Evolutionary conservation across 306 rosid genomes (phyloP), one percentile per base, ranked within the genome.

Genomic region (Lithocarpus polystachyus): DNA sequence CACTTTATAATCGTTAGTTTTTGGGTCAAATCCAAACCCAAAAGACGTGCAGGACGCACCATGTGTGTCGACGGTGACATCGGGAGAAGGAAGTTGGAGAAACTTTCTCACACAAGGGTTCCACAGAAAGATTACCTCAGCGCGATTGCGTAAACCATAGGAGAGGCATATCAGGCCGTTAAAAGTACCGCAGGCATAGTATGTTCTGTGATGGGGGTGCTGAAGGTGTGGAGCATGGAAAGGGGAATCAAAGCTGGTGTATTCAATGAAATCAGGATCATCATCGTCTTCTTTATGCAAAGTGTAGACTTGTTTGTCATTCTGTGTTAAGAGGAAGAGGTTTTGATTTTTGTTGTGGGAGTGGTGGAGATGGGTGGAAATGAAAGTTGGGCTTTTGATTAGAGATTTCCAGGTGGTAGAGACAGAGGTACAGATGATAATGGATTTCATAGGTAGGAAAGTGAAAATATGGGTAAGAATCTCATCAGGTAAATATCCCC

Each of bases 1-100:
- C 0, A 83, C 75, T 65, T 79, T 83, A n/a, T 56, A 79, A 17
- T 79, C 84, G 7, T n/a, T 11, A 0, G 17, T 64, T 2, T 1
- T 15, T 2, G 81, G 33, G 56, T 84, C 87, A 26, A 83, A 83
- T n/a, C 72, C 81, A 23, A 83, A 75, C 18, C 57, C 83, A 17
- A 79, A 18, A n/a, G 10, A 43, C 37, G 6, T 1, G 2, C 3
- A 1, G 6, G 1, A 5, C 37, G 0, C 0, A 33, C 7, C 6
- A 0, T 33, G 37, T 33, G 40, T 33, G 0, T 33, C 0, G 7
- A 33, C 28, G 10, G 71, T 29, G 0, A 15, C 71, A 2, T 1
- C 20, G 57, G 78, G 87, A 28, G 10, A 1, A 0, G 87, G 84
- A 28, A 83, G 71, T 1, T 26, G 43, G 9, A 79, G 57, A 35